Evolutionary conservation across 2,329 filamentous ascomycete genomes (phyloP).

Genomic region (Calonectria naviculata): DNA sequence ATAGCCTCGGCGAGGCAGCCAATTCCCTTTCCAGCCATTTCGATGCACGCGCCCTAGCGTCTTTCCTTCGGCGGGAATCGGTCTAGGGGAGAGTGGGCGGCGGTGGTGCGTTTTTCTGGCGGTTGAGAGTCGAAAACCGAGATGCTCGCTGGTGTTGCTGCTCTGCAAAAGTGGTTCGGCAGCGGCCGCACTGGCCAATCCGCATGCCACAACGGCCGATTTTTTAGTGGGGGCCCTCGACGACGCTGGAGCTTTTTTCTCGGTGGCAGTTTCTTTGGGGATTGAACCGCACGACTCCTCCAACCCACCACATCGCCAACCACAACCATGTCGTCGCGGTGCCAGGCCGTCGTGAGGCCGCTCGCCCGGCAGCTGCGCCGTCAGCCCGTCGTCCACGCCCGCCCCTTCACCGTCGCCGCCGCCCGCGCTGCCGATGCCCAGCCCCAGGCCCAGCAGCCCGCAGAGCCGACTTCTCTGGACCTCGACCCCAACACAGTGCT

Average conservation of each 20-base stretch:
- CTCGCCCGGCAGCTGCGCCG: constrained; percentile 63
- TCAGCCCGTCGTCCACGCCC: constrained; percentile 51
- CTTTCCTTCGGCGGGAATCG: not conserved
- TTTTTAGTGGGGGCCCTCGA: constrained; percentile 42
- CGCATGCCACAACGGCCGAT: constrained; percentile 23
- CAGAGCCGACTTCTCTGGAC: constrained; percentile 49
- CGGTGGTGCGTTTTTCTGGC: constrained; percentile 21
- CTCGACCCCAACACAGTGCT: constrained; percentile 78
- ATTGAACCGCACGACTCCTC: constrained; percentile 14
- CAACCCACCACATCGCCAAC: constrained; percentile 24
- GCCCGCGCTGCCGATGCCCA: constrained; percentile 44
- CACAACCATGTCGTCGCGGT: constrained; percentile 67
- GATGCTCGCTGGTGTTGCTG: constrained; percentile 23
- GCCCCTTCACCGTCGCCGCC: constrained; percentile 49
- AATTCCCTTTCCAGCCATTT: constrained; percentile 60
- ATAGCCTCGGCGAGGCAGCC: constrained; percentile 65
- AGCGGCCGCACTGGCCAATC: constrained; percentile 39
- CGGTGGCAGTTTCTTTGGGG: constrained; percentile 12
- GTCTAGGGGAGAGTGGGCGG: not conserved
- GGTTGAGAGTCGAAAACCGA: constrained; percentile 37
- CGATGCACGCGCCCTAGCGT: not conserved
- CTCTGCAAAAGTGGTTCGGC: constrained; percentile 38
- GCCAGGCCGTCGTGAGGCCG: constrained; percentile 68
- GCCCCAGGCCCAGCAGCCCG: constrained; percentile 37
- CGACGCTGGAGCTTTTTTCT: constrained; percentile 44